Evolutionary conservation across 2,329 filamentous ascomycete species (phyloP).

Genomic region (Penicillium digitatum): DNA sequence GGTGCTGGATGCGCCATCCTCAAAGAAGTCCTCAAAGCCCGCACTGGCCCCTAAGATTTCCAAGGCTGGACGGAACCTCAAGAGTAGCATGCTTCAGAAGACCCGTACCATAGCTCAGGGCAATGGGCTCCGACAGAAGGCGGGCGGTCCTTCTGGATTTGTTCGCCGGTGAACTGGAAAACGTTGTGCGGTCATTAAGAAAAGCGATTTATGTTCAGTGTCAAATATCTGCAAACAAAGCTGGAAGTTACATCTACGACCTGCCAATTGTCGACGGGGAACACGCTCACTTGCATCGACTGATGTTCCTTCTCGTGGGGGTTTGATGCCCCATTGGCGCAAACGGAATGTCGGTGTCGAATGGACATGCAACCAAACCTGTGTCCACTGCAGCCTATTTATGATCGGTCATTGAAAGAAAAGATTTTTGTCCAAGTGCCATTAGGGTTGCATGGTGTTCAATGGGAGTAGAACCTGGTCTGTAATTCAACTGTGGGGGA

Average conservation of each 20-base stretch:
- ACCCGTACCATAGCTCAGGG: constrained; percentile 30
- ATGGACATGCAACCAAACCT: not conserved
- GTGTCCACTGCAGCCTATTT: constrained; percentile 2
- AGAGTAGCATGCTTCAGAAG: constrained; percentile 40
- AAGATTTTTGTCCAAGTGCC: not conserved
- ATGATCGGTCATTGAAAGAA: constrained; percentile 1
- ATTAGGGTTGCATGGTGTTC: constrained; percentile 10
- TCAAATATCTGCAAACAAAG: not conserved
- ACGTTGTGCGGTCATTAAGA: not conserved
- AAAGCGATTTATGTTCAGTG: not conserved
- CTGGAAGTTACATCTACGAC: not conserved
- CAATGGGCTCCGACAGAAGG: constrained; percentile 38
- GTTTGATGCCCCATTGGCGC: constrained; percentile 3
- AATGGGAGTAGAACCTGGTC: constrained; percentile 3
- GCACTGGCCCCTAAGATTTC: constrained; percentile 46
- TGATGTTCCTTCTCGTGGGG: not conserved
- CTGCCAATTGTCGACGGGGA: not conserved
- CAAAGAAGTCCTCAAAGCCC: constrained; percentile 37
- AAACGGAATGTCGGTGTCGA: constrained; percentile 6
- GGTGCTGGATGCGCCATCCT: constrained; percentile 41
- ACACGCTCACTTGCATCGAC: not conserved
- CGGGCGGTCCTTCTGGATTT: constrained; percentile 37
- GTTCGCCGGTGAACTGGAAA: constrained; percentile 30
- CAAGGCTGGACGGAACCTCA: constrained; percentile 36
- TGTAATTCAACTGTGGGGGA: not conserved